Evolutionary conservation across 345 rosid genomes (phyloP).

Genomic region (Aquilaria malaccensis): DNA sequence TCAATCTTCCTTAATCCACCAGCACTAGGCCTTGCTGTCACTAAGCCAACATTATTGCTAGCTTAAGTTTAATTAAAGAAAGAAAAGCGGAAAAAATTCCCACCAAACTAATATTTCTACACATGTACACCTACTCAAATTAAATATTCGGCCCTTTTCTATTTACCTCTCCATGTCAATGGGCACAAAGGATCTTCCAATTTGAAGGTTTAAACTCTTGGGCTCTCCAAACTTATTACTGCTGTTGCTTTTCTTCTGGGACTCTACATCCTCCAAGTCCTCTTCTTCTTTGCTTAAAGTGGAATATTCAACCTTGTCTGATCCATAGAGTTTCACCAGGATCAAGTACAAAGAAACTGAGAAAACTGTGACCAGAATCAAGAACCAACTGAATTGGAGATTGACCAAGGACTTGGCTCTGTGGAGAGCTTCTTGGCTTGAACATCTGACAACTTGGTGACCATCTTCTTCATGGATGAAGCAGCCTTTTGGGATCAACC

Average conservation of each 20-base stretch:
- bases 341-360: slow-evolving; percentile 35
- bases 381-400: slow-evolving; percentile 57
- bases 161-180: slow-evolving; percentile 36
- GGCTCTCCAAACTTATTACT: neutral
- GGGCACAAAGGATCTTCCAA: slow-evolving; percentile 26
- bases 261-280: slow-evolving; percentile 38
- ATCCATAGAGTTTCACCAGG: slow-evolving; percentile 28
- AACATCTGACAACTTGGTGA: slow-evolving; percentile 60
- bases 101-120: slow-evolving; percentile 12
- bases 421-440: slow-evolving; percentile 35
- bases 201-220: slow-evolving; percentile 22
- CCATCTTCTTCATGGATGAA: slow-evolving; percentile 57
- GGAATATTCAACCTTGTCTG: slow-evolving; percentile 29
- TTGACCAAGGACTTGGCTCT: slow-evolving; percentile 79
- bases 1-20: too few relatives aligned
- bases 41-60: slow-evolving; percentile 25
- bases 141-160: neutral
- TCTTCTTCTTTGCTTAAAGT: slow-evolving; percentile 38
- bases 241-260: slow-evolving; percentile 21
- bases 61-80: slow-evolving; percentile 15
- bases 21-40: neutral
- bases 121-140: neutral
- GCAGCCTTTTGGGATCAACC: slow-evolving; percentile 54
- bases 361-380: slow-evolving; percentile 36
- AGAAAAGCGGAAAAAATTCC: neutral